phyloP scores from a whole-genome alignment of 139 green algal genomes.

The Coccomyxa sp. region DNA sequence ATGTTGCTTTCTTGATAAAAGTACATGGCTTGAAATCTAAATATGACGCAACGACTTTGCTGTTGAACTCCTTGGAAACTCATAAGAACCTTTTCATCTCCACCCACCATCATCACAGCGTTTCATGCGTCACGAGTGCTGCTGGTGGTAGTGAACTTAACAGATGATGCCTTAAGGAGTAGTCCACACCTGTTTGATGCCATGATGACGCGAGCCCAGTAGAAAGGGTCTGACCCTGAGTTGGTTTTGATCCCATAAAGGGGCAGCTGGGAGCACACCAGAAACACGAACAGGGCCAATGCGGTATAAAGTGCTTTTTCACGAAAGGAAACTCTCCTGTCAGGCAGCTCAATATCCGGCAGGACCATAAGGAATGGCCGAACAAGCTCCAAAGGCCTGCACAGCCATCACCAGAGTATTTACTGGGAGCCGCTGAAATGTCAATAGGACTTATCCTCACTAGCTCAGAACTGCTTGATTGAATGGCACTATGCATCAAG shows the following conservation, averaged over 20 bases:
- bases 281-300: slow-evolving; percentile 94
- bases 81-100: too few relatives aligned
- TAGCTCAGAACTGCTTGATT: neutral
- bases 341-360: slow-evolving; percentile 76
- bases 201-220: slow-evolving; percentile 97
- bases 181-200: slow-evolving; percentile 68
- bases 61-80: too few relatives aligned
- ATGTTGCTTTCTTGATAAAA: too few relatives aligned
- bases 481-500: neutral
- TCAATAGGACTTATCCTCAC: neutral
- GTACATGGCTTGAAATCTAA: too few relatives aligned
- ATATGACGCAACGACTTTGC: too few relatives aligned
- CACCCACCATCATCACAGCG: too few relatives aligned
- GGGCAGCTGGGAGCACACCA: slow-evolving; percentile 96
- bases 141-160: neutral
- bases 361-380: slow-evolving; percentile 82
- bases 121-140: neutral
- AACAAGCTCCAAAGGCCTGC: slow-evolving; percentile 75
- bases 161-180: neutral
- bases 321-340: slow-evolving; percentile 74
- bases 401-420: neutral
- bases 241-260: slow-evolving; percentile 96
- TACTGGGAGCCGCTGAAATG: neutral
- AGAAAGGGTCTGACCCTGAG: slow-evolving; percentile 89
- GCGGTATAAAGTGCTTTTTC: slow-evolving; percentile 90